Evolutionary conservation across 2,329 filamentous ascomycete genomes (phyloP).

Genomic region (Trichophyton rubrum): DNA sequence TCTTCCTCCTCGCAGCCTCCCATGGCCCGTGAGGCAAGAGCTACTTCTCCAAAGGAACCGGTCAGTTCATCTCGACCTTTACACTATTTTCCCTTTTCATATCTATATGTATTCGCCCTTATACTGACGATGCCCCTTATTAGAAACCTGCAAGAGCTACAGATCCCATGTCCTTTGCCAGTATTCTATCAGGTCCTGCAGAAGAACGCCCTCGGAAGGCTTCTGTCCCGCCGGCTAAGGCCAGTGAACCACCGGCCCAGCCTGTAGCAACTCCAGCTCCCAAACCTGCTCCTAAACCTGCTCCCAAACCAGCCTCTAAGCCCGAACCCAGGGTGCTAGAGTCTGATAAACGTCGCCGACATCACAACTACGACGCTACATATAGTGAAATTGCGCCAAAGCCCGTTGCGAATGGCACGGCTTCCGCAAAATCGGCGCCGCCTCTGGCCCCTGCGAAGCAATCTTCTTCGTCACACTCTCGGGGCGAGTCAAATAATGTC

Average conservation of each 20-base stretch:
- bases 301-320: neutral
- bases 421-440: slow-evolving; percentile 12
- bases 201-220: slow-evolving; percentile 43
- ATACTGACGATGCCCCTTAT: slow-evolving; percentile 3
- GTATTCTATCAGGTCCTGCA: slow-evolving; percentile 73
- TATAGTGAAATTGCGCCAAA: slow-evolving; percentile 13
- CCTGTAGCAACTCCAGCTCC: slow-evolving; percentile 15
- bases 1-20: slow-evolving; percentile 25
- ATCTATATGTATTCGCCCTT: neutral
- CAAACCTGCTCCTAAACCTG: neutral
- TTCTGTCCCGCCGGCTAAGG: slow-evolving; percentile 30
- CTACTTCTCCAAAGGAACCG: slow-evolving; percentile 29
- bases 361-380: slow-evolving; percentile 15
- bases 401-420: slow-evolving; percentile 19
- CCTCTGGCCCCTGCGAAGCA: slow-evolving; percentile 33
- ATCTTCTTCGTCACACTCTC: slow-evolving; percentile 37
- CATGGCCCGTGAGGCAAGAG: slow-evolving; percentile 22
- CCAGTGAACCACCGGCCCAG: slow-evolving; percentile 17
- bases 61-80: slow-evolving; percentile 21
- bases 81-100: neutral
- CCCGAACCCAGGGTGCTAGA: slow-evolving; percentile 19
- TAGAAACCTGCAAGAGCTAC: slow-evolving; percentile 62
- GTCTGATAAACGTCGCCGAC: slow-evolving; percentile 20
- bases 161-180: slow-evolving; percentile 92
- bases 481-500: slow-evolving; percentile 55